Evolutionary conservation across 2,329 filamentous ascomycete species (phyloP), one percentile per base, ranked within the genome.

Genomic region (Arthrobotrys sphaeroides): DNA sequence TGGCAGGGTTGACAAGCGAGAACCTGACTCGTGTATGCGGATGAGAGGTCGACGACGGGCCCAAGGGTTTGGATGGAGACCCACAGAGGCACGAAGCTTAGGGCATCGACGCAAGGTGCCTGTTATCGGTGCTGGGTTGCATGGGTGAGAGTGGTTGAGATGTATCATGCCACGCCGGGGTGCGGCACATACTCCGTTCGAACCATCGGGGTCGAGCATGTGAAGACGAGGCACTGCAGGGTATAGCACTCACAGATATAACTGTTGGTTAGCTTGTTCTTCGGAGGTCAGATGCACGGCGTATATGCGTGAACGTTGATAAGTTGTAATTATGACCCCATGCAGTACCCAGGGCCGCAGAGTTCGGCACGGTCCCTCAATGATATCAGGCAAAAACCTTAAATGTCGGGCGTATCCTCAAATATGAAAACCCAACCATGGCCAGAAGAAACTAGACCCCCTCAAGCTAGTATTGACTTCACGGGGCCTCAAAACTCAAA

Each of bases 1-100:
- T 70, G 66, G 66, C 66, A 70, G 57, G 66, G 66, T 61, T 62
- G 18, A 61, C 64, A 74, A 74, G 70, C 70, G 70, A 74, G 62
- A 40, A 53, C 60, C 69, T 74, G 70, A 74, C 70, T 74, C 70
- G 62, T 67, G 70, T 49, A 40, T 33, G 36, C 33, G 40, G 57
- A 47, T 9, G 24, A 61, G 18, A 31, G 38, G 16, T 55, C 16
- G 55, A 38, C 61, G 31, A 16, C 5, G 36, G 61, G 13, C 28
- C 61, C 40, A 51, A 51, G 40, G 33, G n/a, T 22, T 26, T 45
- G 59, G 59, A 43, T 62, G n/a, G 16, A 38, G 51, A 55, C 51
- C 51, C 51, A 55, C 51, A 55, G 31, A 18, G 38, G 51, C 51
- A 55, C 51, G 31, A 31, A 55, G 51, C 31, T 55, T 55, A 24